Percentiles rank a stretch among this genome's conserved stretches.
Conservation (phyloP, 352 stramenopile genomes). For the Globisporangium cylindrosporum region DNA sequence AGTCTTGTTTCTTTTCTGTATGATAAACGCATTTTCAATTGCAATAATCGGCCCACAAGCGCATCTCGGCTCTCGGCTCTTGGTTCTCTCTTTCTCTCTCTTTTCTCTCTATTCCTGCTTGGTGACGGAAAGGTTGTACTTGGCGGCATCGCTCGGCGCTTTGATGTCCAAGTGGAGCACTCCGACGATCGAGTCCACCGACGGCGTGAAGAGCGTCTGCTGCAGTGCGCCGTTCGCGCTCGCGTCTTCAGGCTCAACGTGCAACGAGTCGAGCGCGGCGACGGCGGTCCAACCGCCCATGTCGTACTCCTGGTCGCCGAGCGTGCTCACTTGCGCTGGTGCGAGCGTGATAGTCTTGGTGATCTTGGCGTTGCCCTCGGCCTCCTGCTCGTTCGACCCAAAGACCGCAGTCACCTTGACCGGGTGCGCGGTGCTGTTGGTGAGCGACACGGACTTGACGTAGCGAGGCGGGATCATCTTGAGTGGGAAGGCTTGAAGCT, state of each 20-base stretch:
- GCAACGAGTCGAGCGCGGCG: constrained; percentile 52
- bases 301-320: constrained; percentile 73
- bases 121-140: constrained; percentile 40
- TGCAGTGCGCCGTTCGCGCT: constrained; percentile 21
- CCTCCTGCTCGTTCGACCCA: constrained; percentile 67
- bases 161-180: constrained; percentile 64
- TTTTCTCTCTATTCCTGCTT: constrained; percentile 29
- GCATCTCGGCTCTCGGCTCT: not conserved
- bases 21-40: not conserved
- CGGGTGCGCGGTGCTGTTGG: constrained; percentile 55
- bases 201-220: constrained; percentile 51
- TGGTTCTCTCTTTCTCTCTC: not conserved
- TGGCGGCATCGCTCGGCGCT: constrained; percentile 27
- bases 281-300: constrained; percentile 75
- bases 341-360: constrained; percentile 47
- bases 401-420: constrained; percentile 65
- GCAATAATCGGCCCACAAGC: not conserved
- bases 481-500: not conserved
- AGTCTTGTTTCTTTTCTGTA: not conserved
- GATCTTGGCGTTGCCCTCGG: constrained; percentile 66
- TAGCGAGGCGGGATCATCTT: constrained; percentile 51
- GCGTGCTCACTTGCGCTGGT: constrained; percentile 29
- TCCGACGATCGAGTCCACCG: constrained; percentile 51
- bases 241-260: constrained; percentile 41
- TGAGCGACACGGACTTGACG: constrained; percentile 69